Percentiles rank a stretch among this genome's conserved stretches.
Evolutionary conservation across 2,329 filamentous ascomycete genomes (phyloP).

Genomic region (Daldinia sp.): DNA sequence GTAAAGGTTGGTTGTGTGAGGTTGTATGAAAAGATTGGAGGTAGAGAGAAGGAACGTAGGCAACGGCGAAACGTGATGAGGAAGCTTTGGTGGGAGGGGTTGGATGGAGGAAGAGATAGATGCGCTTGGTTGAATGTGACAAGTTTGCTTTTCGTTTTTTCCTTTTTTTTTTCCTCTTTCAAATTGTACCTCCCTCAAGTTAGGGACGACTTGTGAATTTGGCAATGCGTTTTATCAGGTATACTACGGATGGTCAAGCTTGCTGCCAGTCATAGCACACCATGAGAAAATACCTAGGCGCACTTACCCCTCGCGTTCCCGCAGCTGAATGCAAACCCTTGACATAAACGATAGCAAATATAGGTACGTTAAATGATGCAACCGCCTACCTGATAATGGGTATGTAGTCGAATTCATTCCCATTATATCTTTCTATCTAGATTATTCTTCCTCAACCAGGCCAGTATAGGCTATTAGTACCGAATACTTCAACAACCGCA

Average conservation of each 20-base stretch:
- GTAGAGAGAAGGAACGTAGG: conserved; percentile 3
- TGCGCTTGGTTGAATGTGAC: background rate
- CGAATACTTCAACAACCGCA: too few species aligned
- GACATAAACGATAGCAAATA: background rate
- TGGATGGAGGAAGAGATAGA: background rate
- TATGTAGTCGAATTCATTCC: too few species aligned
- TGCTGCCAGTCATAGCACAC: background rate
- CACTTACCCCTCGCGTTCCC: conserved; percentile 1
- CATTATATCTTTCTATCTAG: too few species aligned
- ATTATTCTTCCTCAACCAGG: too few species aligned
- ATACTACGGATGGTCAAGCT: background rate
- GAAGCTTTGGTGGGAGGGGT: background rate
- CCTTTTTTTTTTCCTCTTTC: background rate
- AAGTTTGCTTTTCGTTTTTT: background rate
- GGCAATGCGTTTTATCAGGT: background rate
- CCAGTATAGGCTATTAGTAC: too few species aligned
- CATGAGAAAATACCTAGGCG: background rate
- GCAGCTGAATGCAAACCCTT: background rate
- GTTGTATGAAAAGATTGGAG: background rate
- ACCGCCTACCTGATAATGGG: too few species aligned
- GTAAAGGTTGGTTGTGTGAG: background rate
- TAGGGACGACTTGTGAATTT: background rate
- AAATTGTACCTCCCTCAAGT: background rate
- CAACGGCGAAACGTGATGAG: background rate
- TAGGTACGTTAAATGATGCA: too few species aligned